phyloP scores from a whole-genome alignment of 1,139 yeast species.

The Suhomyces bolitotheri region DNA sequence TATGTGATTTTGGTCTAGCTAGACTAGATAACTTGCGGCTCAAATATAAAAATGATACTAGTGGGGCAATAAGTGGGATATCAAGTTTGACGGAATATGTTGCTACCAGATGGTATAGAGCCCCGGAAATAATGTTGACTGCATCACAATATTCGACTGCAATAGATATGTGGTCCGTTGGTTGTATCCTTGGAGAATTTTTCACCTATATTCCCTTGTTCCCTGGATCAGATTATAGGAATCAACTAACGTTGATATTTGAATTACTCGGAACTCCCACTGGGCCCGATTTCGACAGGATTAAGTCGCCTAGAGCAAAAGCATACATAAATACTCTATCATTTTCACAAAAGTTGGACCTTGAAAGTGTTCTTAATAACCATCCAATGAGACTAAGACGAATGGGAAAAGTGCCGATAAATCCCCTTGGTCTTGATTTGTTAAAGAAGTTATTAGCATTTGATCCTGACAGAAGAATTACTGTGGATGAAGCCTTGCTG shows the following conservation, averaged over 20 bases:
- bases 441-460: conserved; percentile 59
- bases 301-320: conserved; percentile 61
- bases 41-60: conserved; percentile 31
- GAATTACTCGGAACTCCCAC: conserved; percentile 66
- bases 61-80: conserved; percentile 27
- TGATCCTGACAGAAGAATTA: conserved; percentile 63
- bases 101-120: conserved; percentile 80
- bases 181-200: conserved; percentile 72
- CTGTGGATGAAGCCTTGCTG: conserved; percentile 62
- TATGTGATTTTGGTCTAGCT: conserved; percentile 86
- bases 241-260: conserved; percentile 62
- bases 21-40: conserved; percentile 32
- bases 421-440: conserved; percentile 64
- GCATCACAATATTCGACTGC: conserved; percentile 70
- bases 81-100: conserved; percentile 69
- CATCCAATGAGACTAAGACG: conserved; percentile 18
- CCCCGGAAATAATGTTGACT: conserved; percentile 76
- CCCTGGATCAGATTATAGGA: conserved; percentile 76
- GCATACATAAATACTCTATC: conserved; percentile 63
- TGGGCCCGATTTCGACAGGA: conserved; percentile 54
- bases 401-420: conserved; percentile 23
- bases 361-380: conserved; percentile 14
- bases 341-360: conserved; percentile 22
- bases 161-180: conserved; percentile 78
- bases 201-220: conserved; percentile 64